Base-by-base conservation (phyloP, 208 protist genomes). In the Trichomonas gallinae region DNA sequence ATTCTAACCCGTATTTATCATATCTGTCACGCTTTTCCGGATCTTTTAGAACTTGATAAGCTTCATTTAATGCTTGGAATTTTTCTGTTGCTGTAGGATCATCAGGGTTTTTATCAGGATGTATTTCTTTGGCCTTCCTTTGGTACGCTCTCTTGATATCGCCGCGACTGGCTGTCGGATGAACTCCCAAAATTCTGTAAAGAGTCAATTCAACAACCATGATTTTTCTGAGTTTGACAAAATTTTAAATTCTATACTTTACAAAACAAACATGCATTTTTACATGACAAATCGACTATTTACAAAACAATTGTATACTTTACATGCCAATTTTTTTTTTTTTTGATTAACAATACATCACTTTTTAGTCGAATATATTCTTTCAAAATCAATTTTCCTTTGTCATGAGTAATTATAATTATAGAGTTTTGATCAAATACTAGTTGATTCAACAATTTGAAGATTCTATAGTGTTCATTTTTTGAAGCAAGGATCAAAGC, bases 81-180 rank as follows among this genome's bases (percentile, higher is more conserved):
- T 72, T 63, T 72, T 96, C 46, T 34, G 44, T 51, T 96, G 89
- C 89, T 15, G 15, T 72, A 26, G 44, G 46, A 96, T 96, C 89
- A 45, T 96, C 36, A 40, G 46, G 89, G 72, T 96, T 96, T 96
- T 72, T 51, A 45, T 96, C 96, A 58, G 96, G 96, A 89, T 96
- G 96, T 40, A 93, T 38, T 51, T 96, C 63, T 15, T 31, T 91
- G 9, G 96, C 46, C 26, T 82, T 58, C 46, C 72, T 96, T 13
- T 26, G 21, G 40, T 63, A 96, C 0, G 89, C 17, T 40, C 31
- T 58, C 49, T 38, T 96, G 0, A 96, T 51, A 0, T 96, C 89
- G 31, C n/a, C n/a, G n/a, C 46, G 31, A 26, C 11, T 81, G 10
- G 45, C 89, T 38, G 44, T 38, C 72, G 89, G 46, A 40, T 34